Evolutionary conservation across 176 grass and related monocot species (phyloP).

Genomic region (Oryza punctata): DNA sequence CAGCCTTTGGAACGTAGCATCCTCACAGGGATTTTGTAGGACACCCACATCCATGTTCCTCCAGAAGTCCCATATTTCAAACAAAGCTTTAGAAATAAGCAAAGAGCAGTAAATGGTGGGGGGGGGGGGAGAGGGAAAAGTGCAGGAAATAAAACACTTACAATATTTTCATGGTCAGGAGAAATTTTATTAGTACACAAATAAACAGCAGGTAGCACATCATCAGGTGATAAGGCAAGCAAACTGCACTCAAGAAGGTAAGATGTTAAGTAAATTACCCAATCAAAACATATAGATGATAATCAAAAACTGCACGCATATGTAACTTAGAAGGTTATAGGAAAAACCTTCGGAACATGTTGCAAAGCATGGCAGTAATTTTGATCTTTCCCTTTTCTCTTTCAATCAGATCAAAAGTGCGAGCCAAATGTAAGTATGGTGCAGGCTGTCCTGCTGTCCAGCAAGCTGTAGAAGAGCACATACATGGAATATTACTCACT

Average conservation of each 20-base stretch:
- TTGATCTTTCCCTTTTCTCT: slow-evolving; percentile 96
- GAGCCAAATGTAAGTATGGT: slow-evolving; percentile 94
- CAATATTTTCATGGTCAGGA: slow-evolving; percentile 91
- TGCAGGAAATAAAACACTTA: slow-evolving; percentile 40
- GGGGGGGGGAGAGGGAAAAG: neutral
- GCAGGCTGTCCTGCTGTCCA: slow-evolving; percentile 92
- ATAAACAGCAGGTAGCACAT: slow-evolving; percentile 93
- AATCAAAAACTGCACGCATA: slow-evolving; percentile 27
- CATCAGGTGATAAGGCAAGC: slow-evolving; percentile 87
- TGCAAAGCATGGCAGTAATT: slow-evolving; percentile 78
- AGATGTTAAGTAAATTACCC: slow-evolving; percentile 35
- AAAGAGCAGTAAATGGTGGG: slow-evolving; percentile 11
- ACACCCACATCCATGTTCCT: slow-evolving; percentile 5
- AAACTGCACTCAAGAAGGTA: slow-evolving; percentile 66
- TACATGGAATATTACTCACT: slow-evolving; percentile 40
- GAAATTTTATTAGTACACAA: slow-evolving; percentile 91
- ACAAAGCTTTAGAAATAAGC: neutral
- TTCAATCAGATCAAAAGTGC: slow-evolving; percentile 87
- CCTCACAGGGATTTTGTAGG: slow-evolving; percentile 21
- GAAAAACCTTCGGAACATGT: slow-evolving; percentile 92
- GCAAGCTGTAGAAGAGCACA: slow-evolving; percentile 78
- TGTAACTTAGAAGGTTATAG: slow-evolving; percentile 36
- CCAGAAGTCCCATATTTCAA: neutral
- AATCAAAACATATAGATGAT: slow-evolving; percentile 25
- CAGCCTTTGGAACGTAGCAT: neutral